A percentile compares a stretch with the other conserved stretches of the same genome.
Conservation (phyloP, 2,329 filamentous ascomycete genomes). For the Stagonosporopsis cucurbitacearum region DNA sequence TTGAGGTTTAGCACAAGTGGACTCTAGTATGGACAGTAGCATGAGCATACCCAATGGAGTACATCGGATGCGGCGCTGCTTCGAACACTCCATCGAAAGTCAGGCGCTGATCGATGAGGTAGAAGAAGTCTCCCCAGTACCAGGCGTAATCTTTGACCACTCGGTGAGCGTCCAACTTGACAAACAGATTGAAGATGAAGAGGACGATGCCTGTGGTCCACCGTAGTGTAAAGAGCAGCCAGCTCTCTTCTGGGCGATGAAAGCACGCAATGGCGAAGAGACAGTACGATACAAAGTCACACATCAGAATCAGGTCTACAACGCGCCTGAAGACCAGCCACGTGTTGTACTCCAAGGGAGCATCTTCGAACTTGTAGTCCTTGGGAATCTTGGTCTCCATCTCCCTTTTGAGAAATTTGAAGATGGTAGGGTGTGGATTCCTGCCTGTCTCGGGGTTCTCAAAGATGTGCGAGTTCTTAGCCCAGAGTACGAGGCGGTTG, state of each 20-base stretch:
- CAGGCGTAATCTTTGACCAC: conserved; percentile 99
- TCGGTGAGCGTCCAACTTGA: conserved; percentile 95
- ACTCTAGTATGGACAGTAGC: background rate
- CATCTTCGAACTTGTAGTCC: conserved; percentile 92
- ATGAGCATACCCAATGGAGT: conserved; percentile 19
- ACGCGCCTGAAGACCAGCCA: conserved; percentile 96
- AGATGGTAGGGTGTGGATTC: conserved; percentile 82
- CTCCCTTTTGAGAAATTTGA: conserved; percentile 83
- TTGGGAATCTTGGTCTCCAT: conserved; percentile 92
- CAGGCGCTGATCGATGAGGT: conserved; percentile 94
- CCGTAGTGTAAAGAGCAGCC: conserved; percentile 71
- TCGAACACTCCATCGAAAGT: conserved; percentile 99
- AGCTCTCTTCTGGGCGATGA: conserved; percentile 75
- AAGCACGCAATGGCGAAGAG: conserved; percentile 92
- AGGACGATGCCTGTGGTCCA: conserved; percentile 81
- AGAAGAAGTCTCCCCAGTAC: conserved; percentile 99
- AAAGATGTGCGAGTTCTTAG: conserved; percentile 83
- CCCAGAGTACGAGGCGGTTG: conserved; percentile 84
- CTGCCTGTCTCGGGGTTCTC: conserved; percentile 80
- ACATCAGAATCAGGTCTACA: conserved; percentile 97
- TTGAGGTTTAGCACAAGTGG: conserved; percentile 10
- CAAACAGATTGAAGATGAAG: conserved; percentile 95
- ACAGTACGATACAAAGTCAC: conserved; percentile 96
- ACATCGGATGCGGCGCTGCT: conserved; percentile 75
- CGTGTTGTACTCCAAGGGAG: conserved; percentile 97